A percentile compares a stretch with the other conserved stretches of the same genome.
Conservation (phyloP, 2,329 filamentous ascomycete genomes). For the Talaromyces marneffei region DNA sequence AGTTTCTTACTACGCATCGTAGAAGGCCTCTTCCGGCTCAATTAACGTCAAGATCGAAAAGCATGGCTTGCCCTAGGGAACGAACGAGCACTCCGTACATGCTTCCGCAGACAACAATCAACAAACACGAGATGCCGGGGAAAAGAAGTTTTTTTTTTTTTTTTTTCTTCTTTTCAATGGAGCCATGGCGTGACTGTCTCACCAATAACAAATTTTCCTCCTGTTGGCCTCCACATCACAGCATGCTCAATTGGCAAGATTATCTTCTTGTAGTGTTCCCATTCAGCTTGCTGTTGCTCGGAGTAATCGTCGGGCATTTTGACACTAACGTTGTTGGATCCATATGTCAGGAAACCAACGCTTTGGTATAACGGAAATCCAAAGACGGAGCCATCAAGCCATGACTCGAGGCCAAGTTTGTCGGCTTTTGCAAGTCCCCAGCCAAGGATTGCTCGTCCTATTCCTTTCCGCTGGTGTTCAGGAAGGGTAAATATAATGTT, state of each 20-base stretch:
- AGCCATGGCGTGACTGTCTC: conserved; percentile 8
- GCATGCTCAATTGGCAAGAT: conserved; percentile 2
- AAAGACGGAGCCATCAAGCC: conserved; percentile 3
- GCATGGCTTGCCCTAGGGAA: too few relatives aligned
- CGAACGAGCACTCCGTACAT: too few relatives aligned
- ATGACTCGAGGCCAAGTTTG: conserved; percentile 4
- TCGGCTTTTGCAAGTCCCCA: conserved; percentile 10
- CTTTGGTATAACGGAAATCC: conserved; percentile 6
- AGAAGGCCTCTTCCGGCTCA: background rate
- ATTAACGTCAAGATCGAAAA: background rate
- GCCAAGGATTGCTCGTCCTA: conserved; percentile 2
- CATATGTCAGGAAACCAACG: conserved; percentile 6
- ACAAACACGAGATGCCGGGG: background rate
- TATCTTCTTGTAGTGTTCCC: conserved; percentile 8
- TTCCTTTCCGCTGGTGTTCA: background rate
- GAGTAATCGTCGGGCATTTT: conserved; percentile 1
- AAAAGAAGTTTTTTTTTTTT: background rate
- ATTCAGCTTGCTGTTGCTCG: background rate
- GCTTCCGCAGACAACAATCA: background rate
- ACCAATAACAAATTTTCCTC: conserved; percentile 11
- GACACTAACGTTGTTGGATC: conserved; percentile 4
- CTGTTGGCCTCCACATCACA: conserved; percentile 8
- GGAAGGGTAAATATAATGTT: conserved; percentile 11
- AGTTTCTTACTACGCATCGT: too few relatives aligned
- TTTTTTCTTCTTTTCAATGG: background rate